Base-by-base conservation (phyloP, 371 early-diverging fungal species). In the Rhizopus arrhizus region DNA sequence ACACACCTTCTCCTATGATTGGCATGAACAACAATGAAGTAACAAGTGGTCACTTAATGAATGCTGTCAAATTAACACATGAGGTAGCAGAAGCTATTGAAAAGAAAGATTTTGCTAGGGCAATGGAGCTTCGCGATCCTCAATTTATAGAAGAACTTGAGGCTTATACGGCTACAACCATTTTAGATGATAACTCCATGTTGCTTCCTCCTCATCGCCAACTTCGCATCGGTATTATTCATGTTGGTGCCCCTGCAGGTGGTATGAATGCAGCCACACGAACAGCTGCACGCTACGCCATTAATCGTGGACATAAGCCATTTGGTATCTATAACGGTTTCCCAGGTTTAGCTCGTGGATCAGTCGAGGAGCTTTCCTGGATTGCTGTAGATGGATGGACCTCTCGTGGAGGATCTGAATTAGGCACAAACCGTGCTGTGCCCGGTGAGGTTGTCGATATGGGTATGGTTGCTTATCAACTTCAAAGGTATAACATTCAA, bases 251-350 rank as follows among this genome's bases (percentile, higher is more conserved):
- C 4, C 98, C 99, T 31, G 95, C 97, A 7, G 96, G 95, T 57
- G 99, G 99, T 36, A 97, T 99, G 96, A 99, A 99, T 75, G 90
- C 96, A 10, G 98, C 97, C 0, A 94, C 97, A 4, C 89, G 97
- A 49, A 88, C 91, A 3, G 90, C 92, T 5, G 95, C 93, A 15
- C 90, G 96, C 32, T 87, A 91, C 48, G 91, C 92, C 12, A 71
- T 94, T 53, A 91, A 91, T 69, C 86, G 88, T 38, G 96, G 95
- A 0, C 92, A 95, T 65, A 84, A 73, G 0, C 89, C 96, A 11
- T 70, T 94, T 56, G 97, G 81, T 46, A 91, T 99, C 58, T 79
- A 86, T 63, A 95, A 99, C 78, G 99, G 99, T 11, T 97, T 97
- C 77, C 85, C 89, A 11, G 99, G 99, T 28, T 80, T 98, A 46